Evolutionary conservation across 2,329 filamentous ascomycete genomes (phyloP).

Genomic region (Lasiodiplodia gonubiensis): DNA sequence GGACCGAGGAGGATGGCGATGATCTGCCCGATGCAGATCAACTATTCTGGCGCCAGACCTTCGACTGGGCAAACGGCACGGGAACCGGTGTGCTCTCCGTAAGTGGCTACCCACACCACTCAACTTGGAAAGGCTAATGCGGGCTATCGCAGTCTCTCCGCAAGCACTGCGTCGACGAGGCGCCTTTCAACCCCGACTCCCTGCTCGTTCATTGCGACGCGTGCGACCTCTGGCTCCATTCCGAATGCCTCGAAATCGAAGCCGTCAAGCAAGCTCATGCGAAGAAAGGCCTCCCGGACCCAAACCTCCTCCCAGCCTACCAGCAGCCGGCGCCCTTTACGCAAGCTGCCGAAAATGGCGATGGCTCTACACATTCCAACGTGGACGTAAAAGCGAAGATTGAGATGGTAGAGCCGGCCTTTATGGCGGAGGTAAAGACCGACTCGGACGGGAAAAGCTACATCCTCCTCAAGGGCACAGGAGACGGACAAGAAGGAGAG

Average conservation of each 20-base stretch:
- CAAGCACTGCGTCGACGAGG: slow-evolving; percentile 47
- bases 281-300: slow-evolving; percentile 7
- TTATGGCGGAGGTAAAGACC: neutral
- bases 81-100: slow-evolving; percentile 41
- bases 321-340: neutral
- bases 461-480: neutral
- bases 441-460: neutral
- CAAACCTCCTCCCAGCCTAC: neutral
- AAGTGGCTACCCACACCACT: slow-evolving; percentile 28
- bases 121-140: neutral
- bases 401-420: neutral
- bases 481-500: neutral
- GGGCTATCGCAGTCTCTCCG: slow-evolving; percentile 37
- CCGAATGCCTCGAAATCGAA: slow-evolving; percentile 41
- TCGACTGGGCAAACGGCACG: slow-evolving; percentile 37
- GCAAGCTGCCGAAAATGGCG: neutral
- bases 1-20: slow-evolving; percentile 68
- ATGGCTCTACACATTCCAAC: neutral
- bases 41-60: slow-evolving; percentile 54
- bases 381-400: neutral
- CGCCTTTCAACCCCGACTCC: slow-evolving; percentile 51
- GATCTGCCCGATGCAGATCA: slow-evolving; percentile 37
- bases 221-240: slow-evolving; percentile 53
- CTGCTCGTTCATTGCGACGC: slow-evolving; percentile 49
- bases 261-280: slow-evolving; percentile 10